Evolutionary conservation across 202 grass and related monocot species (phyloP), one percentile per base, ranked within the genome.

Genomic region (Carex arenaria): DNA sequence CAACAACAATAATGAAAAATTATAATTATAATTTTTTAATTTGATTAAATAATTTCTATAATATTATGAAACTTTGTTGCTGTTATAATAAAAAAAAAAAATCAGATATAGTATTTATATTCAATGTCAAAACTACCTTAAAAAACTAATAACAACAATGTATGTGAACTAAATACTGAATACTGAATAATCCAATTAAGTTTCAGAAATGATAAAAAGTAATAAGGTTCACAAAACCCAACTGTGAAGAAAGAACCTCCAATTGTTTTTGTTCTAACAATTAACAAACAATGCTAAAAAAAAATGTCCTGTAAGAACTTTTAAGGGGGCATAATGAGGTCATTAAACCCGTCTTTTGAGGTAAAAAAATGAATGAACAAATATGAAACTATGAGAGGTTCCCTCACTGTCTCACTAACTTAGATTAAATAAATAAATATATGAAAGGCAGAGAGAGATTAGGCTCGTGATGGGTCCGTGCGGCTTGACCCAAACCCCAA

Each of bases 401-500:
- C 17, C 52, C 30, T 78, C 73, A 36, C 28, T 18, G 10, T n/a
- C 13, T 74, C 45, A 54, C 22, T 7, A 78, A 78, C 53, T 74
- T 12, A 49, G 45, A 49, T 49, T 49, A 49, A 49, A 49, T 10
- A 49, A 49, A 49, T 10, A 49, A 63, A 36, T 7, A 52, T 23
- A 28, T 10, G 42, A 28, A 57, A 34, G 53, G 30, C 31, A 38
- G 73, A 78, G 52, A 38, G 73, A 78, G 52, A 61, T 81, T 81
- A 81, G 56, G 9, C 62, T 81, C 19, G 61, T 60, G 73, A 78
- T 78, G 73, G 53, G 53, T 60, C 80, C 63, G 26, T 69, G 80
- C 45, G 64, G 80, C 61, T 82, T 22, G 80, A 82, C 80, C 49
- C 80, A 66, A 68, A 52, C 22, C 36, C 64, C 80, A 82, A 82